Evolutionary conservation across 345 rosid species (phyloP), one percentile per base, ranked within the genome.

Genomic region (Lagerstroemia speciosa): DNA sequence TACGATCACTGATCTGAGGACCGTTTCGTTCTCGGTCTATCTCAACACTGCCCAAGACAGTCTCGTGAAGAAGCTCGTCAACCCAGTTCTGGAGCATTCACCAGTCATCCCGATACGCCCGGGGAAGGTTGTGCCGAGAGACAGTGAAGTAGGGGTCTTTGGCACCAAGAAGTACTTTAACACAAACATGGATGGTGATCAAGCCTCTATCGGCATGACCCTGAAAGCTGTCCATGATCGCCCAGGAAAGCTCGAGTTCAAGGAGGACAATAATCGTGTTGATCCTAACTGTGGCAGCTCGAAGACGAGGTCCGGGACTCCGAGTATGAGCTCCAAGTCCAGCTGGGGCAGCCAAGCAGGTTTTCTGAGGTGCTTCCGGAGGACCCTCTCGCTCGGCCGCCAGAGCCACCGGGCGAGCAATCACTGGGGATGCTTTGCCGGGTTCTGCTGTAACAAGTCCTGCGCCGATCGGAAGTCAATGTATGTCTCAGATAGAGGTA

Each of bases 111-210:
- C 72, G 6, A 38, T 50, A 52, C 69, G 71, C 61, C 58, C 73
- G n/a, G 77, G 71, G 68, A 72, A 76, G 63, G 62, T 72, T 22
- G 29, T 36, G 15, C 19, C 68, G 15, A 74, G 52, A 64, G 85
- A 71, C 46, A 81, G 77, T 11, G 90, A 81, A 63, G 75, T 83
- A 27, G 74, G 85, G 3, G 78, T 88, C 34, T 85, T 85, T 58
- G 79, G 74, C 11, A 87, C 93, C 34, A 87, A 85, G 64, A 84
- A 72, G 69, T 85, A 88, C 78, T 81, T 81, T 81, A 84, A 81
- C 67, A 75, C 70, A 83, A 78, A 65, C 53, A 66, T 78, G 12
- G 87, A 77, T 32, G 76, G 67, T 8, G 61, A 66, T 58, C 20
- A 58, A 3, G 26, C 17, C 65, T 14, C 41, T 16, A 55, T n/a